Conservation (phyloP, 1,284 basidiomycete species). For the Rhizoctonia solani region DNA sequence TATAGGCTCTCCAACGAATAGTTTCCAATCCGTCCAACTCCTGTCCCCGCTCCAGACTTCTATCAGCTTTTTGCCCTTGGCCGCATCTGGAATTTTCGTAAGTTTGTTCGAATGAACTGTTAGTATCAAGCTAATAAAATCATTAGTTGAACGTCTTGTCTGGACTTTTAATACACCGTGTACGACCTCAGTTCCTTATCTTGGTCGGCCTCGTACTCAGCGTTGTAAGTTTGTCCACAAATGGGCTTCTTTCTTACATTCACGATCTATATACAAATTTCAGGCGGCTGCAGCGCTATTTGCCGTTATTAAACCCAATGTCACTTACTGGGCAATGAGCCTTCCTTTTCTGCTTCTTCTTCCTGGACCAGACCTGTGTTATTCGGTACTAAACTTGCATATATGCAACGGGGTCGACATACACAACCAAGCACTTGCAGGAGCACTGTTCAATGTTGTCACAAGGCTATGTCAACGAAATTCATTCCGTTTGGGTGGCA, state of each 20-base stretch:
- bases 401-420: constrained; percentile 36
- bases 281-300: constrained; percentile 18
- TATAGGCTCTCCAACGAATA: neutral
- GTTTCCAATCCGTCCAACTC: constrained; percentile 36
- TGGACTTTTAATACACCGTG: constrained; percentile 18
- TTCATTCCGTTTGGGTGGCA: neutral
- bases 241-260: neutral
- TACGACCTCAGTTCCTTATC: constrained; percentile 23
- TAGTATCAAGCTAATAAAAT: neutral
- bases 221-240: constrained; percentile 3
- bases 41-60: constrained; percentile 36
- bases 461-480: constrained; percentile 24
- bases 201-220: constrained; percentile 16
- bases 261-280: neutral
- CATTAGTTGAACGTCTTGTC: constrained; percentile 20
- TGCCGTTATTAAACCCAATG: constrained; percentile 23
- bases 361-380: constrained; percentile 31
- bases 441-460: constrained; percentile 35
- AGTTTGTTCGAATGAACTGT: neutral
- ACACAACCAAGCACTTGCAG: constrained; percentile 37
- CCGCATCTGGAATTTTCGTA: constrained; percentile 31
- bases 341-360: constrained; percentile 22
- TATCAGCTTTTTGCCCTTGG: constrained; percentile 35
- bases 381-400: constrained; percentile 35
- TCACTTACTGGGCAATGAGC: constrained; percentile 33